Conservation (phyloP, 2,329 filamentous ascomycete species). For the Xylaria arbuscula region DNA sequence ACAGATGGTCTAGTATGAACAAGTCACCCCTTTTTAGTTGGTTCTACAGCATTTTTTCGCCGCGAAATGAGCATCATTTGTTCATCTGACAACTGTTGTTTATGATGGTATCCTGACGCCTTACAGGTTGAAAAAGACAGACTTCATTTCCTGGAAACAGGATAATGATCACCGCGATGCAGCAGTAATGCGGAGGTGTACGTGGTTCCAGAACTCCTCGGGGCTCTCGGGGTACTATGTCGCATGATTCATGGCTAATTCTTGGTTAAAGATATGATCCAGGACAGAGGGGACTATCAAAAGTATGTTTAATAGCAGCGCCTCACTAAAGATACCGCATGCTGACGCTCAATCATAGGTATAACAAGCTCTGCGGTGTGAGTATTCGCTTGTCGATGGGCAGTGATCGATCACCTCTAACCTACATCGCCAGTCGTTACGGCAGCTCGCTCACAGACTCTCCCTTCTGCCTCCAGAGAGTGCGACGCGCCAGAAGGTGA, state of each 20-base stretch:
- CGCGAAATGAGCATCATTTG: not conserved
- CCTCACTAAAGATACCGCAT: not conserved
- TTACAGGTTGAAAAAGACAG: slow-evolving; percentile 77
- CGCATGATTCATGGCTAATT: slow-evolving; percentile 5
- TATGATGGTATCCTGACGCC: slow-evolving; percentile 13
- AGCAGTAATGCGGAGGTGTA: slow-evolving; percentile 73
- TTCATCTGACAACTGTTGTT: not conserved
- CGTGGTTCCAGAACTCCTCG: not conserved
- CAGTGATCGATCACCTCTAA: slow-evolving; percentile 5
- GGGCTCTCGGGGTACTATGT: not conserved
- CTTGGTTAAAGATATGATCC: slow-evolving; percentile 72
- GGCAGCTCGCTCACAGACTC: slow-evolving; percentile 89
- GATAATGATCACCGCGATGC: slow-evolving; percentile 87
- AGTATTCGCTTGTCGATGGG: slow-evolving; percentile 44
- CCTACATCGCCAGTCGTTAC: slow-evolving; percentile 69
- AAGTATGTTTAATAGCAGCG: slow-evolving; percentile 34
- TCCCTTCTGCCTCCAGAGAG: slow-evolving; percentile 84
- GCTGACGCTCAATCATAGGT: slow-evolving; percentile 31
- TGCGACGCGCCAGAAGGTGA: slow-evolving; percentile 74
- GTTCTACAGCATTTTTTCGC: slow-evolving; percentile 1
- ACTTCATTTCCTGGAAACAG: slow-evolving; percentile 93
- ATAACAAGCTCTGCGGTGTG: slow-evolving; percentile 76
- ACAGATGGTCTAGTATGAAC: slow-evolving; percentile 33
- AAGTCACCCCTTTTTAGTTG: not conserved
- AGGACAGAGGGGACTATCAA: slow-evolving; percentile 87